These are phyloP conservation scores for Fagus crenata DNA, from an alignment of 306 rosid genomes.

Conservation along the genomic window DNA sequence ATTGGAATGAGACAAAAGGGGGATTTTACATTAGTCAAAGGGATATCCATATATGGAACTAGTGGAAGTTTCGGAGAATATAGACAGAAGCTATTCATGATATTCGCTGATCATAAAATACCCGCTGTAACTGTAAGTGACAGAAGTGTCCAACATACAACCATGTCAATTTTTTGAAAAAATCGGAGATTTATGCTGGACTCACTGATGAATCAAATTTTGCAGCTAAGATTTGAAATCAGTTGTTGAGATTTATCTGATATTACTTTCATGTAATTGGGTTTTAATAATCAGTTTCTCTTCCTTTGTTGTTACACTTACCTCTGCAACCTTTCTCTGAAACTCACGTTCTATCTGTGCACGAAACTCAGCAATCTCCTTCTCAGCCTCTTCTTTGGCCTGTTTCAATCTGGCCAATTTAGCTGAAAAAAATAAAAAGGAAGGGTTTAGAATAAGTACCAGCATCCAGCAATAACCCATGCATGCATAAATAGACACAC, in stretches of 20 bases:
- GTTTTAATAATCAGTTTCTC: neutral
- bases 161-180: neutral
- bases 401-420: constrained; percentile 88
- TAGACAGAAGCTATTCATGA: no score
- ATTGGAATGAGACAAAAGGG: no score
- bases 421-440: constrained; percentile 41
- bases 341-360: constrained; percentile 74
- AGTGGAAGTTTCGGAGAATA: no score
- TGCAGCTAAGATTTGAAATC: neutral
- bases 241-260: neutral
- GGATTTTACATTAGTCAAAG: no score
- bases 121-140: no score
- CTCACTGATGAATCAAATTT: neutral
- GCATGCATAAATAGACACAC: neutral
- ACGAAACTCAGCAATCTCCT: constrained; percentile 76
- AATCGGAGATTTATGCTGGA: no score
- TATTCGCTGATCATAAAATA: neutral
- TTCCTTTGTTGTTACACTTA: constrained; percentile 23
- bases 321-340: constrained; percentile 77
- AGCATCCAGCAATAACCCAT: neutral
- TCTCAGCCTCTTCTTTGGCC: constrained; percentile 90
- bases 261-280: neutral
- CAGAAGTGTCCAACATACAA: neutral
- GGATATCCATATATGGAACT: no score
- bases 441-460: constrained; percentile 11